phyloP scores from a whole-genome alignment of 495 filamentous ascomycete species.

The Mytilinidion resinicola region DNA sequence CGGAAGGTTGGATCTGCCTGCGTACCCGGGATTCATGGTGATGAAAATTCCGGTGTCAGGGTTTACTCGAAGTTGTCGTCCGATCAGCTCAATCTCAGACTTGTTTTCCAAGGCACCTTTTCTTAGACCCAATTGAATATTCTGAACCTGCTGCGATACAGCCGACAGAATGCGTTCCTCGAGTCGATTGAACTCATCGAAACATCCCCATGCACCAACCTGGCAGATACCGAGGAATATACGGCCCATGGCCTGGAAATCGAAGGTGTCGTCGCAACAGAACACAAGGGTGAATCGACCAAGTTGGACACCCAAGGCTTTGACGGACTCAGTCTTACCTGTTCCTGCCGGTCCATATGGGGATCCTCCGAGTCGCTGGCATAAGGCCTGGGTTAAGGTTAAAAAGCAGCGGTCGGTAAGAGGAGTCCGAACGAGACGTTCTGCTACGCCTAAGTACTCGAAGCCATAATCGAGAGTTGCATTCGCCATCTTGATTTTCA shows the following conservation, averaged over 20 bases:
- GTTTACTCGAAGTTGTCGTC: conserved; percentile 80
- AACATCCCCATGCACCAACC: conserved; percentile 98
- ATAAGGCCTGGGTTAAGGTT: conserved; percentile 90
- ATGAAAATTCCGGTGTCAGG: conserved; percentile 97
- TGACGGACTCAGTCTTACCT: conserved; percentile 99
- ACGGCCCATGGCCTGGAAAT: conserved; percentile 98
- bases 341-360: conserved; percentile 97
- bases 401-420: conserved; percentile 97
- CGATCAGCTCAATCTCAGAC: conserved; percentile 85
- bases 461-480: conserved; percentile 93
- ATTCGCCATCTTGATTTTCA: conserved; percentile 95
- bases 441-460: conserved; percentile 93
- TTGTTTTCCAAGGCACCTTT: conserved; percentile 70
- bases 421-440: conserved; percentile 90
- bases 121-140: conserved; percentile 91
- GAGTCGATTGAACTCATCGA: conserved; percentile 98
- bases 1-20: conserved; percentile 91
- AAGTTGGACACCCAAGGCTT: conserved; percentile 91
- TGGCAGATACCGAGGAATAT: conserved; percentile 99
- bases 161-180: conserved; percentile 96
- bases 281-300: conserved; percentile 97
- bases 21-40: conserved; percentile 99
- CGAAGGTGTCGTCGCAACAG: conserved; percentile 98
- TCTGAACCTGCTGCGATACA: conserved; percentile 97
- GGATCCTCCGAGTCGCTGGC: conserved; percentile 90